These are phyloP conservation scores for Apiospora malaysiana DNA, from an alignment of 2,329 filamentous ascomycete genomes.

Conservation along the genomic window DNA sequence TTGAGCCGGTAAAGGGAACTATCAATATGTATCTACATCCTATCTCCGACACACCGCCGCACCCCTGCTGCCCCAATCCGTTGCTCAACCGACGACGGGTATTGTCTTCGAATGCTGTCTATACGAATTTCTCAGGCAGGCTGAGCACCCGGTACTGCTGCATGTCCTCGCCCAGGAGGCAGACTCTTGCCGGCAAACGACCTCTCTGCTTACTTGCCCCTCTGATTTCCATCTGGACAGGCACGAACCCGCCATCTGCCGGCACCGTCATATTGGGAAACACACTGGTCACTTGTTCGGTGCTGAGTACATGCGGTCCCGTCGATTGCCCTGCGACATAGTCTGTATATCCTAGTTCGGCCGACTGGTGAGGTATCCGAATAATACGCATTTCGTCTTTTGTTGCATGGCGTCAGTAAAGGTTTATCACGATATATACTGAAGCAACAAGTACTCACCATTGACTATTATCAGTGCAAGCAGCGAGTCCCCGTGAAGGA, in stretches of 20 bases:
- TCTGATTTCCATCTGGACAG: constrained; percentile 59
- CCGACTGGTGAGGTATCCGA: constrained; percentile 45
- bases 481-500: constrained; percentile 66
- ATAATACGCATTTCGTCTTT: constrained; percentile 36
- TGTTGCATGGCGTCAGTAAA: constrained; percentile 21
- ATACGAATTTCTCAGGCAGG: constrained; percentile 42
- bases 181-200: constrained; percentile 55
- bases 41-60: not conserved
- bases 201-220: constrained; percentile 50
- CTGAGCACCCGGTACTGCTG: constrained; percentile 55
- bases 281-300: constrained; percentile 38
- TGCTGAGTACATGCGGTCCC: constrained; percentile 35
- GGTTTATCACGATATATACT: not conserved
- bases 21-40: not conserved
- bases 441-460: constrained; percentile 39
- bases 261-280: constrained; percentile 38
- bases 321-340: constrained; percentile 36
- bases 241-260: constrained; percentile 42
- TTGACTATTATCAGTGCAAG: constrained; percentile 60
- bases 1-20: not conserved
- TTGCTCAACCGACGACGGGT: not conserved
- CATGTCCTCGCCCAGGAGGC: constrained; percentile 55
- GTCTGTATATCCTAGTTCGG: constrained; percentile 43
- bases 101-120: not conserved
- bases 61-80: not conserved